Evolutionary conservation across 2,329 filamentous ascomycete genomes (phyloP).

Genomic region (Chaetomium sp.): DNA sequence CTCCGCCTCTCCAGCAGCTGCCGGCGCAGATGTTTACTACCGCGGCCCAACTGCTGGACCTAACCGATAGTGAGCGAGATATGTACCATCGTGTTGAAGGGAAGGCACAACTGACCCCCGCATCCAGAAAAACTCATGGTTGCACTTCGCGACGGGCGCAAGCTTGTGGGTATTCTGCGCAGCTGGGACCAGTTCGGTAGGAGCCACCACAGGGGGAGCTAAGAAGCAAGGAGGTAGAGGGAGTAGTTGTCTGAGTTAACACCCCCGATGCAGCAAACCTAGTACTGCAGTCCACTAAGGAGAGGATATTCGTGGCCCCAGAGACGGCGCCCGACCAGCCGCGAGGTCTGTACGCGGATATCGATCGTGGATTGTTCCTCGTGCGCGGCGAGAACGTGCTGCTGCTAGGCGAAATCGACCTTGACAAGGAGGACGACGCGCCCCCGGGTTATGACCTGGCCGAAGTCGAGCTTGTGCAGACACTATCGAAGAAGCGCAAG

Average conservation of each 20-base stretch:
- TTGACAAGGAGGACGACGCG: slow-evolving; percentile 89
- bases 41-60: slow-evolving; percentile 86
- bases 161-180: slow-evolving; percentile 83
- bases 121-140: slow-evolving; percentile 85
- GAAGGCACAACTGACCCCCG: slow-evolving; percentile 20
- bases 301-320: slow-evolving; percentile 68
- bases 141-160: slow-evolving; percentile 84
- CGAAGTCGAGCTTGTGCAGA: slow-evolving; percentile 48
- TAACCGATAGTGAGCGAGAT: slow-evolving; percentile 80
- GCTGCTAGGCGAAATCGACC: slow-evolving; percentile 88
- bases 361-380: slow-evolving; percentile 79
- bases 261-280: slow-evolving; percentile 66
- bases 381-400: slow-evolving; percentile 97
- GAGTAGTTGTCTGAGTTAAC: slow-evolving; percentile 22
- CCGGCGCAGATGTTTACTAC: slow-evolving; percentile 98
- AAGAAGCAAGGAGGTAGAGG: neutral
- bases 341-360: slow-evolving; percentile 68
- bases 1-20: slow-evolving; percentile 53
- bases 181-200: slow-evolving; percentile 98
- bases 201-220: slow-evolving; percentile 19
- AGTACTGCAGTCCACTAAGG: slow-evolving; percentile 85
- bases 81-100: neutral
- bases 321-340: slow-evolving; percentile 36
- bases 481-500: slow-evolving; percentile 67
- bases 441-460: slow-evolving; percentile 58